Base-by-base conservation (phyloP, 1,284 basidiomycete genomes). In the Naganishia liquefaciens region DNA sequence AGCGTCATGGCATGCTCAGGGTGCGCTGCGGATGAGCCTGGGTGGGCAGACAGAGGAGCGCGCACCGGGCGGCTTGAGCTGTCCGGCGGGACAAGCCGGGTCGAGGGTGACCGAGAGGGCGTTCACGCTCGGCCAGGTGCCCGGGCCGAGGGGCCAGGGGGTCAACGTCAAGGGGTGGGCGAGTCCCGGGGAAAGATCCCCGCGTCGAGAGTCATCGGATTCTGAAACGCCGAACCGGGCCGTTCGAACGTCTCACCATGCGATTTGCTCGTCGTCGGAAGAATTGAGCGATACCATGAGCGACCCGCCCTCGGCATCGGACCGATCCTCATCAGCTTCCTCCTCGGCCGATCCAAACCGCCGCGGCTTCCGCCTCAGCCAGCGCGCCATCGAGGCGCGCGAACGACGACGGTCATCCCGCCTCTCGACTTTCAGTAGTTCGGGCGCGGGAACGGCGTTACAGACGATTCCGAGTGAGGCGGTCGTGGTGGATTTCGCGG, bases 401-500 rank as follows among this genome's bases (percentile, higher is more conserved):
- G 46, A 60, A 50, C 43, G 57, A 5, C 49, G 57, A 39, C 44
- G 57, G 15, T 60, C 57, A 5, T 60, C 57, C 13, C 30, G 57
- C 10, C 37, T 60, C 46, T 60, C 57, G 3, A 33, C 57, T 10
- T 17, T 60, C n/a, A 39, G 27, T 9, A 9, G 23, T 3, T 9
- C 57, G 11, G 3, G 25, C 23, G 57, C 46, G 19, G 28, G 30
- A 3, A 60, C 39, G 21, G 15, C 57, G 37, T 11, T 60, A 21
- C 46, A 60, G 46, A 60, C 57, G 11, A 60, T 60, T 15, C 57
- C 57, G 9, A 60, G 57, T 23, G 57, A 60, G 23, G 27, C 49
- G 27, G 57, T 60, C 7, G 33, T 37, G 21, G 55, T 58, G 21
- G 57, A 60, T 40, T 60, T 60, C 33, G 33, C 33, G 2, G 33